Conservation (phyloP, 805 yeast genomes). For the Geotrichum ghanense region DNA sequence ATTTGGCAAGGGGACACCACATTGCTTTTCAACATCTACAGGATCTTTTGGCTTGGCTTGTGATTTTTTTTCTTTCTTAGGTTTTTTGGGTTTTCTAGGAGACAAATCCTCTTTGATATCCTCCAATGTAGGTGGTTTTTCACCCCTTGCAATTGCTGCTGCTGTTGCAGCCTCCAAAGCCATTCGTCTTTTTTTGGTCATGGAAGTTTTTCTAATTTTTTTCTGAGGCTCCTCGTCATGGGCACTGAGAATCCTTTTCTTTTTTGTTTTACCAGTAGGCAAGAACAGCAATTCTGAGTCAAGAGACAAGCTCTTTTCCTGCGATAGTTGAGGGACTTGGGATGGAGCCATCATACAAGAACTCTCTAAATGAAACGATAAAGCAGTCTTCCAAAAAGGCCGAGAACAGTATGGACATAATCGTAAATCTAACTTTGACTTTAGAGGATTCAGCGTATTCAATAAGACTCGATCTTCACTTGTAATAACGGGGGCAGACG, state of each 20-base stretch:
- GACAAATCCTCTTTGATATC: not conserved
- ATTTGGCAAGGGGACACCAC: constrained; percentile 88
- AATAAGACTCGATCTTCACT: constrained; percentile 17
- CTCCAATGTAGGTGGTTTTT: constrained; percentile 1
- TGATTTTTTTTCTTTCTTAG: constrained; percentile 11
- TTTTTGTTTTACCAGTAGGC: not conserved
- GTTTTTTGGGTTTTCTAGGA: not conserved
- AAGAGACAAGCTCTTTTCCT: constrained; percentile 1
- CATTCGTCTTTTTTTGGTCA: not conserved
- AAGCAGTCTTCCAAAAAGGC: constrained; percentile 17
- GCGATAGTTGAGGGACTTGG: not conserved
- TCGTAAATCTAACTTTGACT: constrained; percentile 17
- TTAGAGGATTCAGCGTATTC: constrained; percentile 17
- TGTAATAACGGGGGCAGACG: constrained; percentile 8
- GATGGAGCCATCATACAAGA: constrained; percentile 8
- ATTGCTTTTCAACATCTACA: constrained; percentile 84
- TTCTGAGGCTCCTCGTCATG: constrained; percentile 6
- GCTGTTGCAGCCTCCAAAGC: constrained; percentile 3
- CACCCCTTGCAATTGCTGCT: not conserved
- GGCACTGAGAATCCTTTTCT: not conserved
- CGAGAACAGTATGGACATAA: constrained; percentile 22
- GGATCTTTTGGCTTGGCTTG: constrained; percentile 59
- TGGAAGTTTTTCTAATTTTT: not conserved
- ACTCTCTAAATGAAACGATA: constrained; percentile 14
- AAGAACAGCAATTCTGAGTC: not conserved